These are phyloP conservation scores for Rachicladosporium sp. DNA, from an alignment of 2,329 filamentous ascomycete genomes.

Conservation along the genomic window DNA sequence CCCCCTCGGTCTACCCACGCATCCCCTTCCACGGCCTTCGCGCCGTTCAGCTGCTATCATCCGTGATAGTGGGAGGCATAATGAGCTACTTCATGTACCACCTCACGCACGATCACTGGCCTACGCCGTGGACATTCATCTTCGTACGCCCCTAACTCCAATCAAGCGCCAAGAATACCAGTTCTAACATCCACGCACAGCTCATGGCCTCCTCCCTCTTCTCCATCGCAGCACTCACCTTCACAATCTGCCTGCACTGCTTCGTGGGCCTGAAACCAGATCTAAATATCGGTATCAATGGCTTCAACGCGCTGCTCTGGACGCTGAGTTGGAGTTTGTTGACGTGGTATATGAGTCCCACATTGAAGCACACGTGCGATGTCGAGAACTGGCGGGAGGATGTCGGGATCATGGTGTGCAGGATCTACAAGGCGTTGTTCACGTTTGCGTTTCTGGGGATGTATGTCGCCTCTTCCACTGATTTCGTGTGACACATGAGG, in stretches of 20 bases:
- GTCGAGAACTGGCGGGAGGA: constrained; percentile 40
- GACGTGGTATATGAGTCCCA: constrained; percentile 41
- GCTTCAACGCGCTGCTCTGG: constrained; percentile 40
- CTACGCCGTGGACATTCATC: constrained; percentile 48
- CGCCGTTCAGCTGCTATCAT: constrained; percentile 29
- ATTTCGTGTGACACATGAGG: no score
- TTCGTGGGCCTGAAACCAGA: constrained; percentile 40
- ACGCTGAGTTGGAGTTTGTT: constrained; percentile 39
- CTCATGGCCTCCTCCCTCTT: constrained; percentile 40
- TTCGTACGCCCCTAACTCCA: constrained; percentile 28
- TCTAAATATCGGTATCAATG: constrained; percentile 39
- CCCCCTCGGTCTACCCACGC: constrained; percentile 32
- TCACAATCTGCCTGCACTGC: constrained; percentile 41
- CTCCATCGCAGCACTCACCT: constrained; percentile 35
- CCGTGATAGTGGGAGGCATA: constrained; percentile 40
- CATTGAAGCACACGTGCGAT: constrained; percentile 40
- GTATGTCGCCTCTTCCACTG: constrained; percentile 16
- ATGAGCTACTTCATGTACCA: constrained; percentile 45
- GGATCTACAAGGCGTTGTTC: constrained; percentile 49
- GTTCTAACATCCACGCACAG: constrained; percentile 21
- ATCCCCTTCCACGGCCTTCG: constrained; percentile 32
- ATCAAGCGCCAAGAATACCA: no score
- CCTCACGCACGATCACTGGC: constrained; percentile 38
- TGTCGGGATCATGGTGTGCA: constrained; percentile 43
- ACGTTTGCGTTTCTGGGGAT: constrained; percentile 40